phyloP scores from a whole-genome alignment of 1,139 yeast species.

The Hyphopichia pseudoburtonii region DNA sequence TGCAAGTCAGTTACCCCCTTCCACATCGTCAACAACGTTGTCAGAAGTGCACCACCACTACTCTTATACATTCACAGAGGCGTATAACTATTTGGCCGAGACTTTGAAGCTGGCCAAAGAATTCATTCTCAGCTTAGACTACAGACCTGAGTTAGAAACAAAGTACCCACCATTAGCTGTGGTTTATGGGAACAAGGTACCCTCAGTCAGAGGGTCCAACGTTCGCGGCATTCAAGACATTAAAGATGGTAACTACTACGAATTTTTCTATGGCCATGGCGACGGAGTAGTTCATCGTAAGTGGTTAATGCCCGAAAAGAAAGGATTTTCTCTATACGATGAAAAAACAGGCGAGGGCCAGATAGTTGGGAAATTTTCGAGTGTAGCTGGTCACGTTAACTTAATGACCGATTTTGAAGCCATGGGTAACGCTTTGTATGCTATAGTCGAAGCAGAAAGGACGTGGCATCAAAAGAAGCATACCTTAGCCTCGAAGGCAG shows the following conservation, averaged over 20 bases:
- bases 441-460: conserved; percentile 56
- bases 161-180: conserved; percentile 81
- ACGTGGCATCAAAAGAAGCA: conserved; percentile 25
- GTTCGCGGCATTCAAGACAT: conserved; percentile 65
- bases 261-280: conserved; percentile 84
- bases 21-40: neutral
- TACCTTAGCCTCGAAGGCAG: neutral
- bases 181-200: conserved; percentile 77
- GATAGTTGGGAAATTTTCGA: conserved; percentile 66
- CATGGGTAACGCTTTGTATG: conserved; percentile 67
- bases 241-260: conserved; percentile 67
- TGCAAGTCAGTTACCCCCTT: neutral
- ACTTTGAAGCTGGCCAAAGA: conserved; percentile 61
- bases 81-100: conserved; percentile 61
- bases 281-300: conserved; percentile 89
- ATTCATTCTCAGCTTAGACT: conserved; percentile 59
- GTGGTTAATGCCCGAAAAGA: conserved; percentile 75
- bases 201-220: conserved; percentile 78
- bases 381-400: conserved; percentile 75
- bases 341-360: conserved; percentile 37
- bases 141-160: conserved; percentile 41
- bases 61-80: conserved; percentile 53
- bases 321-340: conserved; percentile 54
- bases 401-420: conserved; percentile 71
- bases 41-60: neutral